These are phyloP conservation scores for Sporothrix mexicana DNA, from an alignment of 2,329 filamentous ascomycete genomes.

Conservation along the genomic window DNA sequence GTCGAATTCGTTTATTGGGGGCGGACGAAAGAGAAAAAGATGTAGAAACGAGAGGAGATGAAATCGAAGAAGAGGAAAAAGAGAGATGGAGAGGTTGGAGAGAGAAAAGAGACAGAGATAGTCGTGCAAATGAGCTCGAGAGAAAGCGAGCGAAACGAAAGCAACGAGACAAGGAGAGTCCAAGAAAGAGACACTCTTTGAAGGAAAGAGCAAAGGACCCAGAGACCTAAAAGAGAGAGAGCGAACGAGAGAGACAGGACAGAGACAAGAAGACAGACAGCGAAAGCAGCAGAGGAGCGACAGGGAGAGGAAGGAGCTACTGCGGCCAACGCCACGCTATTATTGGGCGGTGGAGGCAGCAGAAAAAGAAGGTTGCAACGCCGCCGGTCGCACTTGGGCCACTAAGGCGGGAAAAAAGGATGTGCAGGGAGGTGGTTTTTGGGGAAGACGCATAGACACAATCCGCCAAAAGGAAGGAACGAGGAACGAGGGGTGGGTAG, in stretches of 20 bases:
- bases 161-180: not conserved
- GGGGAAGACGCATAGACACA: not conserved
- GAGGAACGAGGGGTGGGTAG: conserved; percentile 19
- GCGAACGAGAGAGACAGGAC: not conserved
- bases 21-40: not conserved
- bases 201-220: conserved; percentile 4
- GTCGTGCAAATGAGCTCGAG: not conserved
- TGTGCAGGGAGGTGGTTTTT: conserved; percentile 6
- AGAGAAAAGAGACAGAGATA: not conserved
- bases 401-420: not conserved
- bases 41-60: not conserved
- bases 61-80: not conserved
- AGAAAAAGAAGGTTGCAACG: conserved; percentile 13
- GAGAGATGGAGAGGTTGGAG: not conserved
- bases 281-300: not conserved
- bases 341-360: conserved; percentile 10
- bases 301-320: conserved; percentile 27
- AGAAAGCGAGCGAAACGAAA: conserved; percentile 1
- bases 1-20: not conserved
- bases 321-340: conserved; percentile 24
- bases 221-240: not conserved
- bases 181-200: not conserved
- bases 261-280: not conserved
- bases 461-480: not conserved
- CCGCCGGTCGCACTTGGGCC: not conserved